Percentiles rank a stretch among this genome's conserved stretches.
phyloP scores from a whole-genome alignment of 805 yeast species.

The Monosporozyma siamensis region DNA sequence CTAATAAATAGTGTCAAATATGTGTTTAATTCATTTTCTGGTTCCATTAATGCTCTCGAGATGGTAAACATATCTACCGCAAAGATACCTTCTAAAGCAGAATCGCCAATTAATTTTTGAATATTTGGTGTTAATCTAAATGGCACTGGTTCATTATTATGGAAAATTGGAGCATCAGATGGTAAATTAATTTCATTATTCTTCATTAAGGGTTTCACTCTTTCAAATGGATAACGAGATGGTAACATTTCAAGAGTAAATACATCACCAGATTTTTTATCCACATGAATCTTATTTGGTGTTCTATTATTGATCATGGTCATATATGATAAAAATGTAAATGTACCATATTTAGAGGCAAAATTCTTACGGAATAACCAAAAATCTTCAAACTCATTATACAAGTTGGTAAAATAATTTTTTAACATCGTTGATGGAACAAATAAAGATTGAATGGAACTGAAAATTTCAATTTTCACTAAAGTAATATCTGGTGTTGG shows the following conservation, averaged over 20 bases:
- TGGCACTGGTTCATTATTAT: constrained; percentile 88
- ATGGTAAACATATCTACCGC: constrained; percentile 77
- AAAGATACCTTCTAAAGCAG: constrained; percentile 86
- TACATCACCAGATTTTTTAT: constrained; percentile 74
- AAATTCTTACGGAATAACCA: constrained; percentile 96
- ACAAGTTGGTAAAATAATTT: constrained; percentile 63
- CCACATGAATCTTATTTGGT: constrained; percentile 85
- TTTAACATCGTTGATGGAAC: constrained; percentile 79
- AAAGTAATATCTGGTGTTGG: constrained; percentile 89
- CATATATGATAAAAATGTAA: constrained; percentile 87
- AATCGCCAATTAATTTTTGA: constrained; percentile 87
- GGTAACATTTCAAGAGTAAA: constrained; percentile 97
- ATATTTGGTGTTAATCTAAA: constrained; percentile 94
- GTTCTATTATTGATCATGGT: constrained; percentile 87
- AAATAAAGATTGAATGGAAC: constrained; percentile 78
- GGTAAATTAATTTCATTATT: constrained; percentile 32
- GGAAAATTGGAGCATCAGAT: constrained; percentile 65
- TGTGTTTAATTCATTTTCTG: constrained; percentile 86
- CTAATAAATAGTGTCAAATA: constrained; percentile 89
- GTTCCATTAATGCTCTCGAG: constrained; percentile 82
- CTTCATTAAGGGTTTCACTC: constrained; percentile 32
- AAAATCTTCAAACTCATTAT: constrained; percentile 79
- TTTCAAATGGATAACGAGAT: constrained; percentile 52
- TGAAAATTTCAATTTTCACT: constrained; percentile 81
- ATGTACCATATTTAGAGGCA: constrained; percentile 88